Evolutionary conservation across 2,329 filamentous ascomycete genomes (phyloP).

Genomic region (Hymenoscyphus salicellus): DNA sequence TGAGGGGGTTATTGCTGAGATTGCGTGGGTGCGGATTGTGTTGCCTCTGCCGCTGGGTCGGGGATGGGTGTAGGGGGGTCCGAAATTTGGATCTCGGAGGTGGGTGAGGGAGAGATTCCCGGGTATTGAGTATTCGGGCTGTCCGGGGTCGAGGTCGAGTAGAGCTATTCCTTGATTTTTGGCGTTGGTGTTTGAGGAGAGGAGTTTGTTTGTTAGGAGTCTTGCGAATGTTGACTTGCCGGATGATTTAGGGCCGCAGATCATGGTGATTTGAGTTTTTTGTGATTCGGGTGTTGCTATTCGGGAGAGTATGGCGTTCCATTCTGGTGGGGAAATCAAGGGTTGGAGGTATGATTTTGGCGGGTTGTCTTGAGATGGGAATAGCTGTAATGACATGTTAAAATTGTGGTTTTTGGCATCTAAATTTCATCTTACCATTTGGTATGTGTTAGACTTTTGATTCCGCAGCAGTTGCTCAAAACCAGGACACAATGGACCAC

Average conservation of each 20-base stretch:
- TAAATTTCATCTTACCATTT: conserved; percentile 43
- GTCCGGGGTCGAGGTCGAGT: conserved; percentile 74
- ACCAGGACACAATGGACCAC: conserved; percentile 24
- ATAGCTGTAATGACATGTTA: conserved; percentile 45
- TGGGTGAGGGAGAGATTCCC: conserved; percentile 67
- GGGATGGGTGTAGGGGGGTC: conserved; percentile 65
- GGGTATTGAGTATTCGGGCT: conserved; percentile 70
- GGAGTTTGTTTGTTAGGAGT: conserved; percentile 62
- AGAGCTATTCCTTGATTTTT: conserved; percentile 42
- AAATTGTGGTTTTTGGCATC: conserved; percentile 3
- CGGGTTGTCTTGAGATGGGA: conserved; percentile 51
- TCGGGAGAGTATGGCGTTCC: conserved; percentile 48
- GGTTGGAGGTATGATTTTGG: conserved; percentile 51
- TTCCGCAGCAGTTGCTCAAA: conserved; percentile 19
- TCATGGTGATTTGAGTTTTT: conserved; percentile 47
- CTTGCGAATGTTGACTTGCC: conserved; percentile 75
- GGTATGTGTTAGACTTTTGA: conserved; percentile 42
- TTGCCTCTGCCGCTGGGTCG: conserved; percentile 33
- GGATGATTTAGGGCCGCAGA: conserved; percentile 68
- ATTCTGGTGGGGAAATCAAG: conserved; percentile 54
- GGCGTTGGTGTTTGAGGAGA: conserved; percentile 37
- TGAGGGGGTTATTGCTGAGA: conserved; percentile 63
- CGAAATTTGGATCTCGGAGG: conserved; percentile 59
- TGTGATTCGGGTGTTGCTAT: conserved; percentile 36
- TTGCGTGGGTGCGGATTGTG: conserved; percentile 60